Percentiles rank a stretch among this genome's conserved stretches.
Conservation (phyloP, 345 rosid species). For the Bruguiera sexangula region DNA sequence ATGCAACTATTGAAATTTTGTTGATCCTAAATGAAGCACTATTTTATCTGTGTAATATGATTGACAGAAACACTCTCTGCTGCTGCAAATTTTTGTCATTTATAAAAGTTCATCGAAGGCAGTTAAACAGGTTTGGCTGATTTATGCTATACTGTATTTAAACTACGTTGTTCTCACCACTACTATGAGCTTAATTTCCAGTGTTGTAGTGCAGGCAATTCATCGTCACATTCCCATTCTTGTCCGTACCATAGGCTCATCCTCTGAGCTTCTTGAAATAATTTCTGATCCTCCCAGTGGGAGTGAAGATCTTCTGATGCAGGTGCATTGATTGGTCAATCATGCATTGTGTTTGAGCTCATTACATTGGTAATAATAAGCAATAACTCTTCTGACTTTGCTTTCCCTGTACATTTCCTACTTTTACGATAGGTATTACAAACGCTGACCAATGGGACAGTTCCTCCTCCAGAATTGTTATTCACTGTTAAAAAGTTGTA, state of each 20-base stretch:
- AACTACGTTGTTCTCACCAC: conserved; percentile 2
- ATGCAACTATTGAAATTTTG: not conserved
- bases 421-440: conserved; percentile 69
- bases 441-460: conserved; percentile 69
- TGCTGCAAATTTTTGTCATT: conserved; percentile 67
- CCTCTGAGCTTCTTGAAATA: conserved; percentile 82
- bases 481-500: conserved; percentile 70
- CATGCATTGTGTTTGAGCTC: conserved; percentile 10
- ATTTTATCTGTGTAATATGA: conserved; percentile 23
- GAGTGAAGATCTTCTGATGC: conserved; percentile 77
- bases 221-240: conserved; percentile 84
- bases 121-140: conserved; percentile 69
- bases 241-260: conserved; percentile 97
- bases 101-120: conserved; percentile 60
- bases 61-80: conserved; percentile 87
- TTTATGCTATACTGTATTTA: conserved; percentile 6
- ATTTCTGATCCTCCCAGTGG: conserved; percentile 91
- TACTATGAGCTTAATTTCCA: conserved; percentile 10
- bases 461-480: conserved; percentile 77
- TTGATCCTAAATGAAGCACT: not conserved
- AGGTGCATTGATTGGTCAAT: conserved; percentile 45
- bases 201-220: conserved; percentile 64
- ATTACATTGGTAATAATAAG: conserved; percentile 4
- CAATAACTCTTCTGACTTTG: conserved; percentile 10
- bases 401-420: conserved; percentile 12